Evolutionary conservation across 345 rosid genomes (phyloP), one percentile per base, ranked within the genome.

Genomic region (Pugionium dolabratum): DNA sequence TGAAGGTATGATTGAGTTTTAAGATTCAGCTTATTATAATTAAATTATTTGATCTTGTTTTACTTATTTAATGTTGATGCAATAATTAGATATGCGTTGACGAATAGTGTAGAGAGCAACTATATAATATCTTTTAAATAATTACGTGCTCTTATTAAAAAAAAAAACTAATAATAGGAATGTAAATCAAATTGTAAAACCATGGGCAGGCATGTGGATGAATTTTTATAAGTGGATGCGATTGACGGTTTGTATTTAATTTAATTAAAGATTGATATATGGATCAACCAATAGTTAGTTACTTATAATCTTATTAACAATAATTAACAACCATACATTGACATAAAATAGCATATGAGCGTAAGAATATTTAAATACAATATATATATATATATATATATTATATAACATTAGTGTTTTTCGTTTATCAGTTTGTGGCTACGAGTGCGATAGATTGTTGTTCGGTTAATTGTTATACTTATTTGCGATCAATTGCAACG

Each of bases 151-250:
- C 44, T 3, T 33, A 25, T 36, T 33, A 51, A 28, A 65, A 27
- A 65, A 27, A 48, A 64, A 4, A 18, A 18, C 0, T 4, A 37
- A 9, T 11, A 43, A 58, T 34, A 32, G 7, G 63, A 33, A 26
- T 50, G 49, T 61, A 65, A 44, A 43, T 30, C 48, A 52, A 49
- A 65, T 43, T 58, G 71, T 44, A 50, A 43, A 35, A 57, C 71
- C 66, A 58, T 51, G 66, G 36, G 33, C 26, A 58, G 43, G 66
- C 71, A 72, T 65, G 62, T 70, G 61, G 48, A 50, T 50, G 60
- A 58, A 52, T 50, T 34, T 34, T 65, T 70, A 37, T 70, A 67
- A 18, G 42, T 43, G 25, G 29, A 58, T 65, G 41, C 36, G 26
- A 39, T 31, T 65, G 70, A 39, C 28, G 29, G 10, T 30, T 26